A percentile compares a stretch with the other conserved stretches of the same genome.
Evolutionary conservation across 345 rosid genomes (phyloP).

Genomic region (Acer campestre): DNA sequence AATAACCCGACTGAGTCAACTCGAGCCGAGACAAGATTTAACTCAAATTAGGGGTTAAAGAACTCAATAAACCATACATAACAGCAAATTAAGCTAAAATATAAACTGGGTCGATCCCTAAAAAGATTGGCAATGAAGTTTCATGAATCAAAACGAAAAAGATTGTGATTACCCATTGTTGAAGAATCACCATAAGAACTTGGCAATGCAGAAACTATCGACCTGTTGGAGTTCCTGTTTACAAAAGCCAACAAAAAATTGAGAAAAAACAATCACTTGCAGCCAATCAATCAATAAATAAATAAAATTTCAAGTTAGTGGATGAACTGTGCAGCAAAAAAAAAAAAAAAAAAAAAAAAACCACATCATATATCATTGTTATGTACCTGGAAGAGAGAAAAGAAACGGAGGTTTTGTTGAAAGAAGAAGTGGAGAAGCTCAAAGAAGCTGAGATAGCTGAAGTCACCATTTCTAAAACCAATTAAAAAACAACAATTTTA

Average conservation of each 20-base stretch:
- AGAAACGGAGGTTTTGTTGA: constrained; percentile 26
- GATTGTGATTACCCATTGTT: constrained; percentile 25
- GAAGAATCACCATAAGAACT: constrained; percentile 42
- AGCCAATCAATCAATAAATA: not conserved
- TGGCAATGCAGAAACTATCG: constrained; percentile 41
- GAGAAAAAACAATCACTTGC: constrained; percentile 5
- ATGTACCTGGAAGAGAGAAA: constrained; percentile 39
- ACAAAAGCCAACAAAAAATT: not conserved
- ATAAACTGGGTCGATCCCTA: constrained; percentile 13
- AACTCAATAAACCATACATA: constrained; percentile 5
- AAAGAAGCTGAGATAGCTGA: constrained; percentile 46
- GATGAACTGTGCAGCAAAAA: not conserved
- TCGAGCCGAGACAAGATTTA: not conserved
- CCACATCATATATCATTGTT: not conserved
- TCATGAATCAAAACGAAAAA: not conserved
- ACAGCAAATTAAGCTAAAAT: constrained; percentile 16
- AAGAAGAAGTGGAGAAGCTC: constrained; percentile 33
- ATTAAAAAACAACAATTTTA: not conserved
- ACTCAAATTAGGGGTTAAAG: not conserved
- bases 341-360: no score
- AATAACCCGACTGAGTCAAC: not conserved
- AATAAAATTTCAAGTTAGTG: not conserved
- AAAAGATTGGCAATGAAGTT: not conserved
- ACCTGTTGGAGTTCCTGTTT: constrained; percentile 38
- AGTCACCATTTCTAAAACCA: constrained; percentile 42